phyloP scores from a whole-genome alignment of 2,329 filamentous ascomycete genomes.

The Aspergillus brasiliensis region DNA sequence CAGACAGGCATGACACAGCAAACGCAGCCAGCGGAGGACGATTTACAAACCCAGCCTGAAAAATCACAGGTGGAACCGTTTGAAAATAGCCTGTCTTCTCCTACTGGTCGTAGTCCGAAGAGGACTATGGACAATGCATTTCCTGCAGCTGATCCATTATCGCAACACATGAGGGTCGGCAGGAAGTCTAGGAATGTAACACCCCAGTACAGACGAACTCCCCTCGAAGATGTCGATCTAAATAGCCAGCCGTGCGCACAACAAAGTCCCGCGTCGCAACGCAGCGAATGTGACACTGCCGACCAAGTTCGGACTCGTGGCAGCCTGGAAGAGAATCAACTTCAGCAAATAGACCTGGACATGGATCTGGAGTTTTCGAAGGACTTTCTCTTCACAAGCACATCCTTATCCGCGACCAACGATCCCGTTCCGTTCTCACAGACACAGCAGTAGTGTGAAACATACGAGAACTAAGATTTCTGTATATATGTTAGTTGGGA shows the following conservation, averaged over 20 bases:
- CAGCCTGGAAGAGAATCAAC: slow-evolving; percentile 22
- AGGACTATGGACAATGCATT: slow-evolving; percentile 27
- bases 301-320: slow-evolving; percentile 12
- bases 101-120: slow-evolving; percentile 30
- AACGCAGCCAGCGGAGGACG: slow-evolving; percentile 22
- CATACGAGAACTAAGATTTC: background rate
- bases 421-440: slow-evolving; percentile 11
- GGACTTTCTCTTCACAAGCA: slow-evolving; percentile 39
- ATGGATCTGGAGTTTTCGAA: slow-evolving; percentile 40
- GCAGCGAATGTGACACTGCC: slow-evolving; percentile 11
- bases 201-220: slow-evolving; percentile 21
- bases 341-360: slow-evolving; percentile 35
- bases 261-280: slow-evolving; percentile 13
- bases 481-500: background rate
- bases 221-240: slow-evolving; percentile 26
- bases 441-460: background rate
- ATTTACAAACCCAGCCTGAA: slow-evolving; percentile 19
- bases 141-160: slow-evolving; percentile 17
- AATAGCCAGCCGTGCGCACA: slow-evolving; percentile 32
- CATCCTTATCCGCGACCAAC: slow-evolving; percentile 29
- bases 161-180: slow-evolving; percentile 2
- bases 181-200: slow-evolving; percentile 13
- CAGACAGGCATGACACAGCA: slow-evolving; percentile 15
- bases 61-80: slow-evolving; percentile 23
- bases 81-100: slow-evolving; percentile 21